Conservation (phyloP, 2,329 filamentous ascomycete genomes). For the Bipolaris zeicola region DNA sequence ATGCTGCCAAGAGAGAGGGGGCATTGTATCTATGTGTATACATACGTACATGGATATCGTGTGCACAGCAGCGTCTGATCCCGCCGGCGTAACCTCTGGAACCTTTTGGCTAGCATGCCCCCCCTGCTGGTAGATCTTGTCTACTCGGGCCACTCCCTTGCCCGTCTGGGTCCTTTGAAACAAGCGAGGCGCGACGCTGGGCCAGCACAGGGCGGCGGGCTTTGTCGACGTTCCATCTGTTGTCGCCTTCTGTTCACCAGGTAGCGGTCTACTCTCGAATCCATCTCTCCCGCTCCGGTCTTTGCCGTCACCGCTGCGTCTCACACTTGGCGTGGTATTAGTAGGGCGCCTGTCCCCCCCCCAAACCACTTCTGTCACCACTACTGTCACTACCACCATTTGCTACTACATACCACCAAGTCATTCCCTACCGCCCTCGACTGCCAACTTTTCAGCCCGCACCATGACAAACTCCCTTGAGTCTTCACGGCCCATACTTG, state of each 20-base stretch:
- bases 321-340: background rate
- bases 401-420: background rate
- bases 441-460: constrained; percentile 11
- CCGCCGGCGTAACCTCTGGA: background rate
- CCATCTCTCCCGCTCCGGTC: background rate
- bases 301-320: background rate
- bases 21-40: too few species aligned
- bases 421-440: background rate
- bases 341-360: background rate
- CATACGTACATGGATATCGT: too few species aligned
- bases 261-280: background rate
- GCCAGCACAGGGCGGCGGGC: constrained; percentile 23
- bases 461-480: constrained; percentile 49
- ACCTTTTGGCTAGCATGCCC: background rate
- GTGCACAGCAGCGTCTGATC: constrained; percentile 2
- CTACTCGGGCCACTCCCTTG: constrained; percentile 30
- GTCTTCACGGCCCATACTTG: constrained; percentile 49
- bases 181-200: constrained; percentile 20
- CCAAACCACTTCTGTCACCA: background rate
- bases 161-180: constrained; percentile 34
- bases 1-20: too few species aligned
- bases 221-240: constrained; percentile 11
- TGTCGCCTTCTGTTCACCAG: constrained; percentile 10
- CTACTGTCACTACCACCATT: background rate
- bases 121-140: constrained; percentile 24